Base-by-base conservation (phyloP, 2,329 filamentous ascomycete species). In the Talaromyces piceae region DNA sequence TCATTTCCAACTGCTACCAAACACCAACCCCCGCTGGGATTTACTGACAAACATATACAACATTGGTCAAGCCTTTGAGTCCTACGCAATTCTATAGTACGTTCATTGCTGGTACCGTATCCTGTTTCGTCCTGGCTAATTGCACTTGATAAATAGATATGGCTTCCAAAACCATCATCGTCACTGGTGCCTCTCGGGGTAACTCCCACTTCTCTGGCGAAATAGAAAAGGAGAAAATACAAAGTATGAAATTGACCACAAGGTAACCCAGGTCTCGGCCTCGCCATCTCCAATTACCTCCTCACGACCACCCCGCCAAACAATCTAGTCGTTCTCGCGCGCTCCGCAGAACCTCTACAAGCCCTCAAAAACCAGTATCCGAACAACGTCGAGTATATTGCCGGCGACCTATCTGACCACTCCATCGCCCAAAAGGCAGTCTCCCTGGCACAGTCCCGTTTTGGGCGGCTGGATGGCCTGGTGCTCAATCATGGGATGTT, bases 401-500 rank as follows among this genome's bases (percentile, higher is more conserved):
- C 75, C 2, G 81, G 79, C n/a, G 81, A 86, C 56, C 66, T 82
- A 9, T 65, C 73, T 1, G 77, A 83, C 57, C 63, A 75, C 23
- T 69, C 66, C 0, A 63, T 86, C 25, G 79, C 81, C 3, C 67
- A 77, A 1, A 79, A 79, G 62, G 79, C 86, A 4, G 80, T 88
- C 4, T 74, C 84, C 3, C 70, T 83, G 1, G 86, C 90, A 0
- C 63, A 86, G 9, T 71, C 78, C 25, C 72, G 79, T 0, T 97
- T 88, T 66, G 43, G 47, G 2, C 76, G 74, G 45, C 70, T 98
- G 4, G 90, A 98, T 64, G 86, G 84, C 1, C 66, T 98, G 41
- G 81, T 98, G 11, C 73, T 97, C 55, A 97, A 97, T 67, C 93
- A 98, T 65, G 91, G 90, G 18, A 76, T 83, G 1, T 71, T 98